Evolutionary conservation across 768 basidiomycete species (phyloP).

Genomic region (Russula sp.): DNA sequence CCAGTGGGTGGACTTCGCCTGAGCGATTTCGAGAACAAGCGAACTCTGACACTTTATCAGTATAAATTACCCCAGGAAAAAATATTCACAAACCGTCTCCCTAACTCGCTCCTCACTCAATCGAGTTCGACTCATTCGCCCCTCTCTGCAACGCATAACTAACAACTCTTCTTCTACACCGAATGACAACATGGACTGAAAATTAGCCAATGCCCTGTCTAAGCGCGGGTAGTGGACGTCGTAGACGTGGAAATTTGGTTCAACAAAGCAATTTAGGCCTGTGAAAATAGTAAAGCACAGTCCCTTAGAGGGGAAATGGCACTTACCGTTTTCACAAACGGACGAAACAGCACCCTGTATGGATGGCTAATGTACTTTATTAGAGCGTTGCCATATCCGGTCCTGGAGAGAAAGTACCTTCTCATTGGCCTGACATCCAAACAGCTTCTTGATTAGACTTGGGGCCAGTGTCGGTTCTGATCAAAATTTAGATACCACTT

Average conservation of each 20-base stretch:
- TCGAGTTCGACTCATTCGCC: conserved; percentile 41
- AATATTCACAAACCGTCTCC: conserved; percentile 37
- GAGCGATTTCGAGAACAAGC: conserved; percentile 50
- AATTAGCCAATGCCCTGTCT: conserved; percentile 32
- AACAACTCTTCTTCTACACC: conserved; percentile 34
- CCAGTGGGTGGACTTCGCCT: conserved; percentile 67
- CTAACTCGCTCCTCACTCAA: conserved; percentile 39
- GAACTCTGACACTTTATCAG: conserved; percentile 32
- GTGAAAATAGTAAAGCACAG: conserved; percentile 5
- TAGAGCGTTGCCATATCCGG: background rate
- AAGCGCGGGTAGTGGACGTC: conserved; percentile 43
- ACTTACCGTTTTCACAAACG: conserved; percentile 55
- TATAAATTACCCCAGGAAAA: conserved; percentile 1
- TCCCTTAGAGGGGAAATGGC: conserved; percentile 23
- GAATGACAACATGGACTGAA: conserved; percentile 36
- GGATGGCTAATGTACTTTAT: conserved; percentile 45
- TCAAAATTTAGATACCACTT: background rate
- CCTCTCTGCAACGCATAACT: conserved; percentile 37
- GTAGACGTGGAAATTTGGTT: conserved; percentile 54
- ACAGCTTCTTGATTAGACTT: conserved; percentile 52
- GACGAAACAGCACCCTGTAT: conserved; percentile 66
- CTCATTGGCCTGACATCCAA: conserved; percentile 77
- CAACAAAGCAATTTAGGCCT: conserved; percentile 58
- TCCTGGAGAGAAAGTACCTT: conserved; percentile 42
- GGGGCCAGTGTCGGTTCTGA: conserved; percentile 60